Conservation (phyloP, 192 early-diverging fungal genomes). For the Coemansia sp. region DNA sequence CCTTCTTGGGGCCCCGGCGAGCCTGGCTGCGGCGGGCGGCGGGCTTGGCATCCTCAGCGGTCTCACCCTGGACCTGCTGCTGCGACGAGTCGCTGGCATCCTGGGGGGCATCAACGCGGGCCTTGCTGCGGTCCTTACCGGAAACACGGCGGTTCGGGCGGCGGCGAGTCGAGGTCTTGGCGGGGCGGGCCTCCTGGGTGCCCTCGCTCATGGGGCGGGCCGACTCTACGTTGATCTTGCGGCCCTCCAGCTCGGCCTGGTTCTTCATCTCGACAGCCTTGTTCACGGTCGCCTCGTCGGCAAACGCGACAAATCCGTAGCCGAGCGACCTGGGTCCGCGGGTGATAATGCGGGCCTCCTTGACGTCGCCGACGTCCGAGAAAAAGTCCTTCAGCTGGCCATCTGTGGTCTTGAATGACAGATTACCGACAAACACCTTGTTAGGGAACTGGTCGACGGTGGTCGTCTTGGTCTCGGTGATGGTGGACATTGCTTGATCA, state of each 20-base stretch:
- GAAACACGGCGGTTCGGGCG: slow-evolving; percentile 24
- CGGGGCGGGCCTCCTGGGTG: slow-evolving; percentile 25
- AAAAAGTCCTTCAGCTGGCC: slow-evolving; percentile 77
- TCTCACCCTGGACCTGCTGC: not conserved
- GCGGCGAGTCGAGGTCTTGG: slow-evolving; percentile 21
- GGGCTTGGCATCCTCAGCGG: slow-evolving; percentile 11
- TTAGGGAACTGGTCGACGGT: slow-evolving; percentile 37
- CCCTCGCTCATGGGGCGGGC: slow-evolving; percentile 64
- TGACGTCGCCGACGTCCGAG: slow-evolving; percentile 64
- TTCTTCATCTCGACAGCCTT: slow-evolving; percentile 70
- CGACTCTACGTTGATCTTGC: slow-evolving; percentile 86
- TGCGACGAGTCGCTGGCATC: slow-evolving; percentile 22
- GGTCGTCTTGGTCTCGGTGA: slow-evolving; percentile 28
- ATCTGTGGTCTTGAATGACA: slow-evolving; percentile 85
- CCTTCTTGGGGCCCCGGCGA: slow-evolving; percentile 6
- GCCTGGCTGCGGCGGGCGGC: slow-evolving; percentile 2
- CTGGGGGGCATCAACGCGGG: slow-evolving; percentile 24
- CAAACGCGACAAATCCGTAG: slow-evolving; percentile 92
- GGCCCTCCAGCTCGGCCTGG: slow-evolving; percentile 82
- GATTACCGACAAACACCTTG: slow-evolving; percentile 97
- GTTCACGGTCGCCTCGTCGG: slow-evolving; percentile 63
- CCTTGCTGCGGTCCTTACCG: slow-evolving; percentile 20
- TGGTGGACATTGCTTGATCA: slow-evolving; percentile 29
- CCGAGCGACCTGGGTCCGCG: slow-evolving; percentile 82
- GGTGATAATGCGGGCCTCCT: slow-evolving; percentile 77